phyloP scores from a whole-genome alignment of 768 basidiomycete species.

The Leccinum uliginosum region DNA sequence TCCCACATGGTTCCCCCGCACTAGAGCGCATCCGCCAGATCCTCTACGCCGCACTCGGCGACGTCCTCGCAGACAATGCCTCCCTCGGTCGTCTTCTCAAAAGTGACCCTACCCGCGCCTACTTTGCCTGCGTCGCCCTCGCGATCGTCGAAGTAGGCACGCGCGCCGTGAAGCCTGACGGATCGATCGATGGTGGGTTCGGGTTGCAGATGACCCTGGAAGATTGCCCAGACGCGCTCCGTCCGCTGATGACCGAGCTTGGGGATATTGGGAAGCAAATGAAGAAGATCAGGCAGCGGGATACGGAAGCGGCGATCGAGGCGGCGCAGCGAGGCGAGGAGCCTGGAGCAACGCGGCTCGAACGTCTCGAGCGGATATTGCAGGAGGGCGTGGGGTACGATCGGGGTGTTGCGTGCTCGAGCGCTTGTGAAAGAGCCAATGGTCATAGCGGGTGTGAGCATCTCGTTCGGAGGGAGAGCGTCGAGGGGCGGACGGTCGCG shows the following conservation, averaged over 20 bases:
- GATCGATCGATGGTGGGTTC: constrained; percentile 45
- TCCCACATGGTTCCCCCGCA: constrained; percentile 37
- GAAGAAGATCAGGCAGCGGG: constrained; percentile 47
- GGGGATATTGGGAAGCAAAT: constrained; percentile 49
- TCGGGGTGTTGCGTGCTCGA: neutral
- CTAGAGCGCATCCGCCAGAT: constrained; percentile 84
- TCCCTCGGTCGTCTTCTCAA: constrained; percentile 53
- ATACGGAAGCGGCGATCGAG: constrained; percentile 49
- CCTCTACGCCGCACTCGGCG: constrained; percentile 75
- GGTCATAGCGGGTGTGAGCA: constrained; percentile 13
- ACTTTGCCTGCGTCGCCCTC: constrained; percentile 71
- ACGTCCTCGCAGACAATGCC: constrained; percentile 54
- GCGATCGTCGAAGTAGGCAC: constrained; percentile 70
- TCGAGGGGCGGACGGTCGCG: constrained; percentile 60
- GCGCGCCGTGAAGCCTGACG: constrained; percentile 42
- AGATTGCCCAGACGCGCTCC: constrained; percentile 59
- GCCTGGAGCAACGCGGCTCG: constrained; percentile 45
- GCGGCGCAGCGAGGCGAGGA: constrained; percentile 30
- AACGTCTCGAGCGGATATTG: constrained; percentile 53
- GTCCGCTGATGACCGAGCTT: constrained; percentile 70
- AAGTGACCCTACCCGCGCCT: constrained; percentile 66
- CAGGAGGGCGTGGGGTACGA: constrained; percentile 53
- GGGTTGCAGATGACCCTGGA: constrained; percentile 51
- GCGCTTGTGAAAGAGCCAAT: neutral
- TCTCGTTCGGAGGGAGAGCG: constrained; percentile 41